These are phyloP conservation scores for Vigna trinervia DNA, from an alignment of 306 rosid genomes.

Conservation along the genomic window DNA sequence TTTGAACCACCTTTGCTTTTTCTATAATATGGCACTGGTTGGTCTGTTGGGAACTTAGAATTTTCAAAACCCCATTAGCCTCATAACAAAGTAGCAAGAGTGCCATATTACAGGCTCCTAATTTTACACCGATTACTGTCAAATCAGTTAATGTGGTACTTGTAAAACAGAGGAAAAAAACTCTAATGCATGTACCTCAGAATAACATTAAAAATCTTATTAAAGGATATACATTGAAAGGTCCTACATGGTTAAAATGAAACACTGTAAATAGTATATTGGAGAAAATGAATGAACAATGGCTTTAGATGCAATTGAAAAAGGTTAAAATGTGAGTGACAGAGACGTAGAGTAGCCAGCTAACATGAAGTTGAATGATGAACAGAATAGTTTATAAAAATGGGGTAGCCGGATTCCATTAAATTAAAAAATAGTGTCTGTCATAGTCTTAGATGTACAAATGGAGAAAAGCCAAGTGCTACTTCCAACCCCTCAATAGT, in stretches of 20 bases:
- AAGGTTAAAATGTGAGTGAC: not conserved
- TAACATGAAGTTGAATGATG: constrained; percentile 36
- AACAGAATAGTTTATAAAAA: constrained; percentile 17
- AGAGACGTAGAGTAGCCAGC: constrained; percentile 26
- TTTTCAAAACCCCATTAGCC: not conserved
- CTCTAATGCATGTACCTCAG: not conserved
- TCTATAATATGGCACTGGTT: not conserved
- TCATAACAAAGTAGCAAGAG: not conserved
- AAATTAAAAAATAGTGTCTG: constrained; percentile 53
- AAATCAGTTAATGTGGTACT: too few species aligned
- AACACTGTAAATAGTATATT: not conserved
- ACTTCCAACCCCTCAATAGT: constrained; percentile 39
- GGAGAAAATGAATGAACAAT: constrained; percentile 4
- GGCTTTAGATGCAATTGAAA: not conserved
- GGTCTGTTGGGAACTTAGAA: not conserved
- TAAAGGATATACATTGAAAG: not conserved
- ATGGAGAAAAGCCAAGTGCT: constrained; percentile 40
- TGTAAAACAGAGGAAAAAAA: too few species aligned
- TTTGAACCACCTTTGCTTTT: constrained; percentile 34
- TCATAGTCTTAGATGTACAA: constrained; percentile 60
- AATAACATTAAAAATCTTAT: not conserved
- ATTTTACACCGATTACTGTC: not conserved
- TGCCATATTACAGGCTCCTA: not conserved
- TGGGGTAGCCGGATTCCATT: constrained; percentile 43
- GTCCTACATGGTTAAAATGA: not conserved